These are phyloP conservation scores for Fraxinus angustifolia DNA, from an alignment of 305 asterid genomes.

Conservation along the genomic window DNA sequence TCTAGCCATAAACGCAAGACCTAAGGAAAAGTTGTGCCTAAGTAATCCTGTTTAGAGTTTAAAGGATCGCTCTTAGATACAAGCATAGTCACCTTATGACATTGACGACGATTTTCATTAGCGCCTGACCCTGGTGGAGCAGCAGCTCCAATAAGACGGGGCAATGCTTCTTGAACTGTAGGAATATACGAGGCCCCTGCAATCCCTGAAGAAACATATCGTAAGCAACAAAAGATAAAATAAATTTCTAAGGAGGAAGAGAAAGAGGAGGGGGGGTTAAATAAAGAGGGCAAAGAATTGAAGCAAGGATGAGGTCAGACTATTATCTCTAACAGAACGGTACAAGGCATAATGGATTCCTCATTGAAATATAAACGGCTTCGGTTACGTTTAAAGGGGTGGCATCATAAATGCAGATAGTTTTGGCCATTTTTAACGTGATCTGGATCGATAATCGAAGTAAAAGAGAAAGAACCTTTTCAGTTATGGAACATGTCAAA, in stretches of 20 bases:
- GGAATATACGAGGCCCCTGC: slow-evolving; percentile 84
- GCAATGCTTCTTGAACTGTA: slow-evolving; percentile 71
- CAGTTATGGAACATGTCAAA: neutral
- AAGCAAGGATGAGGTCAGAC: neutral
- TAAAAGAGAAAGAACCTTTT: neutral
- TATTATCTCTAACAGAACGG: neutral
- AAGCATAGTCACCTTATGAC: slow-evolving; percentile 63
- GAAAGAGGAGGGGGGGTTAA: neutral
- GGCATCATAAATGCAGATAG: neutral
- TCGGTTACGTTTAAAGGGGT: neutral
- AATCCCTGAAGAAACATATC: slow-evolving; percentile 41
- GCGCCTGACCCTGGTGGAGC: slow-evolving; percentile 84
- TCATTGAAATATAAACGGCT: neutral
- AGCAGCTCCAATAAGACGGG: slow-evolving; percentile 83
- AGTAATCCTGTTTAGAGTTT: slow-evolving; percentile 17
- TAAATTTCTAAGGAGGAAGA: neutral
- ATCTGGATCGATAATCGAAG: neutral
- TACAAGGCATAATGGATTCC: neutral
- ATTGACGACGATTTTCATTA: slow-evolving; percentile 89
- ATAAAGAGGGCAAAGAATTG: neutral
- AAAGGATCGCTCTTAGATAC: slow-evolving; percentile 6
- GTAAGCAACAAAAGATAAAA: slow-evolving; percentile 5
- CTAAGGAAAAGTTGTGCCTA: slow-evolving; percentile 35
- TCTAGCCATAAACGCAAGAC: slow-evolving; percentile 88
- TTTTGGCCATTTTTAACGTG: neutral